These are phyloP conservation scores for Penicillium goetzii DNA, from an alignment of 495 filamentous ascomycete species.

Conservation along the genomic window DNA sequence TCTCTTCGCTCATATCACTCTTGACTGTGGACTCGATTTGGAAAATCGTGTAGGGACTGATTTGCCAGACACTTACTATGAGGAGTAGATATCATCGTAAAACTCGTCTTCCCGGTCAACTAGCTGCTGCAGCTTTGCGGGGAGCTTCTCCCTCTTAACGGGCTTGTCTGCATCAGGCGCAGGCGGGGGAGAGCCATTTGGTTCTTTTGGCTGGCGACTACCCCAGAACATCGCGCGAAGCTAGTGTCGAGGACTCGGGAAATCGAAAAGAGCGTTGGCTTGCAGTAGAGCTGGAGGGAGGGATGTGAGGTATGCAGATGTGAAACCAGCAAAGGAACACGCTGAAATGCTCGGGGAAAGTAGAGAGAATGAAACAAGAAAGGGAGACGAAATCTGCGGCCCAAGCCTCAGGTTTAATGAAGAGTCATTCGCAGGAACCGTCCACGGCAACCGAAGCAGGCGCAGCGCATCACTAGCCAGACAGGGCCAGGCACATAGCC, in stretches of 20 bases:
- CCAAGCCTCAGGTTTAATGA: constrained; percentile 4
- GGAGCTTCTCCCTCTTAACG: constrained; percentile 63
- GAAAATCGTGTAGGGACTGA: constrained; percentile 2
- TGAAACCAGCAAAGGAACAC: not conserved
- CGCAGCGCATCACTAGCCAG: not conserved
- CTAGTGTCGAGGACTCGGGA: not conserved
- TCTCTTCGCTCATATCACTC: constrained; percentile 5
- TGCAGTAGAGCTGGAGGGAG: not conserved
- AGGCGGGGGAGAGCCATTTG: constrained; percentile 26
- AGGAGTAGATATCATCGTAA: constrained; percentile 74
- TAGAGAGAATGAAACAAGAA: constrained; percentile 7
- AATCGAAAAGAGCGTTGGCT: not conserved
- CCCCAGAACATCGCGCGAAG: constrained; percentile 43
- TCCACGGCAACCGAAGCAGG: constrained; percentile 16
- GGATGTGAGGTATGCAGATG: not conserved
- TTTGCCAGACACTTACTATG: constrained; percentile 65
- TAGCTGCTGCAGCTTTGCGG: constrained; percentile 69
- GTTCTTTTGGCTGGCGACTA: constrained; percentile 35
- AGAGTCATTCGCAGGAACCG: constrained; percentile 12
- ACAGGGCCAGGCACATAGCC: constrained; percentile 14
- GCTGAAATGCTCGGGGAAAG: constrained; percentile 12
- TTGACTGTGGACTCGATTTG: not conserved
- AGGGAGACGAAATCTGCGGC: not conserved
- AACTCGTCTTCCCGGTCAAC: constrained; percentile 78
- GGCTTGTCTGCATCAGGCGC: constrained; percentile 46